Evolutionary conservation across 768 basidiomycete genomes (phyloP).

Genomic region (Suillus subluteus): DNA sequence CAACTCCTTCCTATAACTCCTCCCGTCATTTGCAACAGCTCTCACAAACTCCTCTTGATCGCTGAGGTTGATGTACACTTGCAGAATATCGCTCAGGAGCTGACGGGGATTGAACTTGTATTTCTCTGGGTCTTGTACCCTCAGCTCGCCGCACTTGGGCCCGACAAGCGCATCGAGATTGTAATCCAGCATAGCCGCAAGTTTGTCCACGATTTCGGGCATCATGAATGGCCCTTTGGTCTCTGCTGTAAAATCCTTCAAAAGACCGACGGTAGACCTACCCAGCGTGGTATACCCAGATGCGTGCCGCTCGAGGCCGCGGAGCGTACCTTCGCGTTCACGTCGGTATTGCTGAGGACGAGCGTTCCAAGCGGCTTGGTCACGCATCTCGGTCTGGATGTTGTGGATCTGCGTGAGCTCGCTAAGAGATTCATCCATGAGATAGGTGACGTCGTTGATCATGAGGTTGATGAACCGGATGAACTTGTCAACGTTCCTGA

Average conservation of each 20-base stretch:
- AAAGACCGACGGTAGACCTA: conserved; percentile 84
- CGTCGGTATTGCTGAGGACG: conserved; percentile 72
- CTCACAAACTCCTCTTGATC: conserved; percentile 76
- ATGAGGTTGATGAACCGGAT: conserved; percentile 95
- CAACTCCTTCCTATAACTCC: conserved; percentile 84
- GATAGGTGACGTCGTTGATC: conserved; percentile 99
- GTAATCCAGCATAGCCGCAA: conserved; percentile 97
- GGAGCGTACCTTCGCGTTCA: conserved; percentile 79
- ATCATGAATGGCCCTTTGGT: conserved; percentile 93
- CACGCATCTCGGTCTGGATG: conserved; percentile 84
- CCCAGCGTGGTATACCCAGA: conserved; percentile 87
- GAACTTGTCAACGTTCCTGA: conserved; percentile 88
- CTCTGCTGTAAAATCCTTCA: conserved; percentile 91
- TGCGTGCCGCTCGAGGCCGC: conserved; percentile 81
- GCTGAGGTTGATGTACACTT: conserved; percentile 89
- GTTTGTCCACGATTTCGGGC: conserved; percentile 91
- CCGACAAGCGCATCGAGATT: conserved; percentile 90
- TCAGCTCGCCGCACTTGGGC: conserved; percentile 84
- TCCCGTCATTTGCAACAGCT: conserved; percentile 91
- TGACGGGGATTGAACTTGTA: conserved; percentile 85
- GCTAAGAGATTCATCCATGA: conserved; percentile 93
- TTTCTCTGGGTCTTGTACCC: conserved; percentile 84
- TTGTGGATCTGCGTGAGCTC: conserved; percentile 88
- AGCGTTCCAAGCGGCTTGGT: conserved; percentile 69
- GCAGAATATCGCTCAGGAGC: conserved; percentile 83